phyloP scores from a whole-genome alignment of 2,329 filamentous ascomycete genomes.

The Nemania serpens region DNA sequence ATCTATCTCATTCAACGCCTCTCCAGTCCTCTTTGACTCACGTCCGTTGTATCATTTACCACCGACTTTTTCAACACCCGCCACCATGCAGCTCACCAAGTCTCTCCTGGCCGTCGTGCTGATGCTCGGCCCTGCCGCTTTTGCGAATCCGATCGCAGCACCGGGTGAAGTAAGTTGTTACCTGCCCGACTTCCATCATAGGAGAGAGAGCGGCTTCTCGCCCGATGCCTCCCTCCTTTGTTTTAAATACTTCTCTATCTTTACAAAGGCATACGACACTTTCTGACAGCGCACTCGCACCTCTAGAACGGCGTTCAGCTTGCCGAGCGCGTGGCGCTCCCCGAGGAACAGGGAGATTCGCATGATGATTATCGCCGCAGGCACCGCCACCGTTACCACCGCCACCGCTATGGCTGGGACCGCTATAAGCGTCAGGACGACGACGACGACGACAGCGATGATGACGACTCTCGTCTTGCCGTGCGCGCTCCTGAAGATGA shows the following conservation, averaged over 20 bases:
- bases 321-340: slow-evolving; percentile 5
- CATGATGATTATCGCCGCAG: not conserved
- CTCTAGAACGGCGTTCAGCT: slow-evolving; percentile 7
- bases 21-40: too few relatives aligned
- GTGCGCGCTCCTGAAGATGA: too few relatives aligned
- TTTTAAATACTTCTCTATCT: too few relatives aligned
- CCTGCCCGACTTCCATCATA: not conserved
- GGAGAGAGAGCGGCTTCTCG: too few relatives aligned
- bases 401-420: not conserved
- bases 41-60: not conserved
- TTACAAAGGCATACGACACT: not conserved
- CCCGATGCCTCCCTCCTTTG: too few relatives aligned
- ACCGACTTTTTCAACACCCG: not conserved
- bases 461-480: not conserved
- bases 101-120: slow-evolving; percentile 34
- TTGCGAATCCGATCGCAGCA: slow-evolving; percentile 30
- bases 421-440: not conserved
- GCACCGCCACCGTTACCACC: slow-evolving; percentile 2
- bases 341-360: slow-evolving; percentile 2
- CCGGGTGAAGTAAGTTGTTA: slow-evolving; percentile 15
- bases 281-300: not conserved
- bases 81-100: slow-evolving; percentile 35
- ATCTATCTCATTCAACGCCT: not conserved
- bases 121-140: slow-evolving; percentile 29
- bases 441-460: not conserved